Evolutionary conservation across 495 filamentous ascomycete species (phyloP), one percentile per base, ranked within the genome.

Genomic region (Tuber indicum): DNA sequence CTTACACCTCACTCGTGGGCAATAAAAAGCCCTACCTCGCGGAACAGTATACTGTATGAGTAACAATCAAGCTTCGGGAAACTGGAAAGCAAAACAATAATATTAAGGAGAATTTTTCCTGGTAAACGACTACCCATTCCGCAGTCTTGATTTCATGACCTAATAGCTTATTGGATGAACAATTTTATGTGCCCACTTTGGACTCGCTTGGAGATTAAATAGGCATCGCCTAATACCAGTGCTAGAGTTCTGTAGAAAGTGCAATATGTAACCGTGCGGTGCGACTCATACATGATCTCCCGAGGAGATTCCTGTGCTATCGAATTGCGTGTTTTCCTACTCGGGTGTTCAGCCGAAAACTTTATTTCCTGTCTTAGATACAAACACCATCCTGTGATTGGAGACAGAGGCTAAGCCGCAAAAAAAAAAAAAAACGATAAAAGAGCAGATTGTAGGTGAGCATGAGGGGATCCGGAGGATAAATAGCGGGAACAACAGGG

Each of bases 241-340:
- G 16, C 80, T 26, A 79, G 77, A 70, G 74, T 75, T 70, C 16
- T 58, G 52, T 75, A 76, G 76, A 75, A 87, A 86, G 71, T 58
- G 71, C 42, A 44, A 36, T 26, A 43, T 52, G 71, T 36, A 43
- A 72, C 42, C 46, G 52, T 32, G n/a, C 52, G 52, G 52, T 62
- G 52, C 52, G 71, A 43, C 32, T 52, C 71, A 72, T 44, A 52
- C n/a, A 44, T 26, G 46, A 72, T 52, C 42, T 52, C 32, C 71
- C 17, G n/a, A 72, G 32, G 71, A n/a, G 42, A 26, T 26, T 26
- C 36, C 71, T 72, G 42, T 47, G 42, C 32, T 26, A 47, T 43
- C 45, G 32, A 72, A 43, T 43, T 44, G 42, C 71, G 45, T 72
- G 49, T 72, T 66, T 66, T 32, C 58, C 58, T 23, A 16, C 12